Evolutionary conservation across 768 basidiomycete genomes (phyloP).

Genomic region (Auriscalpium vulgare): DNA sequence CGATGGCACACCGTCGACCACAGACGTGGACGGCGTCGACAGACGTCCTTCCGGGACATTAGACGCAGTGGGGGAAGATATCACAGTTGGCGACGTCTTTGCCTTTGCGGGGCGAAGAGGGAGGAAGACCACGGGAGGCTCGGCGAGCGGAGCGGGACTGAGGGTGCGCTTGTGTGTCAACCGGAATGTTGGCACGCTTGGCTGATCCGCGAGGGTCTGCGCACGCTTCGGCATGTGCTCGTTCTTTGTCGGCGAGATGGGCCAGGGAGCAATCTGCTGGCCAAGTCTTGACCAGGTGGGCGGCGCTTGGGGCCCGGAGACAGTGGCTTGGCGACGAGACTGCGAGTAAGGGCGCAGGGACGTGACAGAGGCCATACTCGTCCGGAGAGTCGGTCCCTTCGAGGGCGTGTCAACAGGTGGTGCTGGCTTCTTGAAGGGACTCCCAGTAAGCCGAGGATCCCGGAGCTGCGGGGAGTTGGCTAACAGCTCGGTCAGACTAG

Average conservation of each 20-base stretch:
- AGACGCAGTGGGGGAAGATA: background rate
- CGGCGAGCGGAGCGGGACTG: constrained; percentile 51
- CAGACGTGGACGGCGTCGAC: background rate
- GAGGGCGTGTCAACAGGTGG: constrained; percentile 12
- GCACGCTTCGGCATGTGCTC: constrained; percentile 21
- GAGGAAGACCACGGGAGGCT: constrained; percentile 51
- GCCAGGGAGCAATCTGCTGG: constrained; percentile 60
- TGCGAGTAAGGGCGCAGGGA: constrained; percentile 46
- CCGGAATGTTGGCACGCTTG: constrained; percentile 2
- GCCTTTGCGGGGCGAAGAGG: constrained; percentile 44
- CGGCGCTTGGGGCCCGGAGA: constrained; percentile 1
- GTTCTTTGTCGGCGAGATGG: constrained; percentile 33
- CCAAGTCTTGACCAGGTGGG: constrained; percentile 23
- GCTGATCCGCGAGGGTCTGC: constrained; percentile 8
- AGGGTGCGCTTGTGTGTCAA: constrained; percentile 44
- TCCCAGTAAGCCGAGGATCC: constrained; percentile 19
- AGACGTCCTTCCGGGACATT: background rate
- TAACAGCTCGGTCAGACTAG: constrained; percentile 17
- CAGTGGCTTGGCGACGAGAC: constrained; percentile 16
- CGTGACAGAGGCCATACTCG: constrained; percentile 33
- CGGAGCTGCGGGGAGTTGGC: constrained; percentile 3
- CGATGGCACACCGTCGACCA: background rate
- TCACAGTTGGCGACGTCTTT: constrained; percentile 9
- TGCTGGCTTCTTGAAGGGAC: constrained; percentile 24
- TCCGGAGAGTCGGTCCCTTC: constrained; percentile 25